Evolutionary conservation across 1,139 yeast species (phyloP).

Genomic region (Magnusiomyces sp.): DNA sequence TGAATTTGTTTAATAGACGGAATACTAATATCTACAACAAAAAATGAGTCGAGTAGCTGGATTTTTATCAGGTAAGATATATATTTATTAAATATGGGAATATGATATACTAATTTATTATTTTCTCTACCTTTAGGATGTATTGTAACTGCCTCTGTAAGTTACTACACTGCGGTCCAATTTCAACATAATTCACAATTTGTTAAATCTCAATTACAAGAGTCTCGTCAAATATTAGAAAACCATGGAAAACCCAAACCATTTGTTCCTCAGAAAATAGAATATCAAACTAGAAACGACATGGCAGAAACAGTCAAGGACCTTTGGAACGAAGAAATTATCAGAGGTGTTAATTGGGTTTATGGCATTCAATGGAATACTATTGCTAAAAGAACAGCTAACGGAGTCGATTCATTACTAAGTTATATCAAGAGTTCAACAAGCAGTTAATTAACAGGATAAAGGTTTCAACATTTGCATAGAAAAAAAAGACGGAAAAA

Average conservation of each 20-base stretch:
- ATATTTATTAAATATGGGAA: not conserved
- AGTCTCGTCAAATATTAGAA: conserved; percentile 43
- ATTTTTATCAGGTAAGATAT: conserved; percentile 45
- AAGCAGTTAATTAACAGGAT: not conserved
- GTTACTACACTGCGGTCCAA: conserved; percentile 57
- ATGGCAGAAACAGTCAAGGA: conserved; percentile 62
- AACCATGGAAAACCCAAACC: conserved; percentile 30
- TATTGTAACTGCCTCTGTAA: conserved; percentile 52
- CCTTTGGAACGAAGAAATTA: conserved; percentile 73
- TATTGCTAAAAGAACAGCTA: conserved; percentile 12
- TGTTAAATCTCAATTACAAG: conserved; percentile 42
- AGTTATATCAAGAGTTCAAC: conserved; percentile 7
- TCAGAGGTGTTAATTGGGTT: conserved; percentile 55
- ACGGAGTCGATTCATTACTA: conserved; percentile 10
- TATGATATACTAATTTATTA: not conserved
- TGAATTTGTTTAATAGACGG: not conserved
- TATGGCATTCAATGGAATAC: conserved; percentile 28
- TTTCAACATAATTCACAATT: conserved; percentile 43
- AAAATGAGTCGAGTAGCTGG: conserved; percentile 57
- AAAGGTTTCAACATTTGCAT: too few relatives aligned
- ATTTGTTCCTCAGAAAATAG: conserved; percentile 20
- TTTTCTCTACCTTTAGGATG: conserved; percentile 40
- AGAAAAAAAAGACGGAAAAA: not conserved
- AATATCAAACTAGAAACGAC: conserved; percentile 40
- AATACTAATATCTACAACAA: too few relatives aligned